Evolutionary conservation across 2,329 filamentous ascomycete genomes (phyloP).

Genomic region (Sporothrix globosa): DNA sequence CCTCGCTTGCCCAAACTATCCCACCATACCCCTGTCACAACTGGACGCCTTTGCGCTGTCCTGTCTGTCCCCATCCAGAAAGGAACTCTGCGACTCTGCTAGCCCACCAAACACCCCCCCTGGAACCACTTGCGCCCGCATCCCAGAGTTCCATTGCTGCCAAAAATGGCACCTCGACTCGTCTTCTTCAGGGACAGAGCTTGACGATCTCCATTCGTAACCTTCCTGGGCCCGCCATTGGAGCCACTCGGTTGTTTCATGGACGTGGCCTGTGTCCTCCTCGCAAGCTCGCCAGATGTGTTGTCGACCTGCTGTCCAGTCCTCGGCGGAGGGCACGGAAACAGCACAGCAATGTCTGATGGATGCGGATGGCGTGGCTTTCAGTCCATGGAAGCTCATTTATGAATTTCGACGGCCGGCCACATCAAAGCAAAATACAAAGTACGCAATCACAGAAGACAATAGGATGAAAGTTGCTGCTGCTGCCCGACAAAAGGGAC

Average conservation of each 20-base stretch:
- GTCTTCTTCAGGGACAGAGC: slow-evolving; percentile 23
- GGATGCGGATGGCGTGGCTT: not conserved
- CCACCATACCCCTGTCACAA: not conserved
- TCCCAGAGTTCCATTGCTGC: slow-evolving; percentile 24
- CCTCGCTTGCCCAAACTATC: slow-evolving; percentile 31
- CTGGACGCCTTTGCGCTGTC: not conserved
- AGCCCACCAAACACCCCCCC: not conserved
- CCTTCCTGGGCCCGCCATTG: slow-evolving; percentile 35
- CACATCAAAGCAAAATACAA: not conserved
- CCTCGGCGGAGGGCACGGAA: not conserved
- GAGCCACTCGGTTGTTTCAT: slow-evolving; percentile 45
- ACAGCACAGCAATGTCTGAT: slow-evolving; percentile 1
- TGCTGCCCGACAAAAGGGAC: slow-evolving; percentile 22
- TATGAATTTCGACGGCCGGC: not conserved
- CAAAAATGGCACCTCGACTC: slow-evolving; percentile 11
- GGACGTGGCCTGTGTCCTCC: slow-evolving; percentile 35
- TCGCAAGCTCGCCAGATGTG: slow-evolving; percentile 9
- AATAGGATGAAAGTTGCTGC: not conserved
- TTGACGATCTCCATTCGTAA: slow-evolving; percentile 31
- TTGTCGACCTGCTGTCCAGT: slow-evolving; percentile 14
- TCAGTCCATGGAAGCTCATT: too few species aligned
- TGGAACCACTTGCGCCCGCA: not conserved
- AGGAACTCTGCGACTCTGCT: slow-evolving; percentile 20
- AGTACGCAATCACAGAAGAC: not conserved
- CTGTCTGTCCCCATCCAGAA: slow-evolving; percentile 19